Base-by-base conservation (phyloP, 2,329 filamentous ascomycete genomes). In the Fusarium illudens region DNA sequence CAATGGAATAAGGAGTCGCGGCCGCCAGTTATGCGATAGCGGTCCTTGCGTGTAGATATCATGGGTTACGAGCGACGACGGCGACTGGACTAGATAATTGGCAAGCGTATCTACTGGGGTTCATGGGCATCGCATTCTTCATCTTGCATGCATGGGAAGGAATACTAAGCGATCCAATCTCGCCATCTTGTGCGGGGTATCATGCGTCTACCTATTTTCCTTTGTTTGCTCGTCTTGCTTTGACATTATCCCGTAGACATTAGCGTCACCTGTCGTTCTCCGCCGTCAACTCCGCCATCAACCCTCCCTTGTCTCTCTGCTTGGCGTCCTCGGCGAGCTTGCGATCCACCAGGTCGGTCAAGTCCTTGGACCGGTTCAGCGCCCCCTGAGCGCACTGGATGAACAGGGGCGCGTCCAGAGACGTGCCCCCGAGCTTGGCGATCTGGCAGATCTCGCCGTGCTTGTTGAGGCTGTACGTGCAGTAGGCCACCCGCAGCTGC, bases 1-100 rank as follows among this genome's bases (percentile, higher is more conserved):
- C 94, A 93, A 79, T 98, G 96, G 93, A 98, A 98, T 78, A 97
- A 96, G 81, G 95, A 97, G 79, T 90, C 89, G 5, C 86, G 96
- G 64, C 94, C 95, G 66, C 96, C 96, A 2, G 90, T 97, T 54
- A 97, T 97, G 94, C 87, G 94, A 81, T 98, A 84, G 87, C 22
- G 34, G n/a, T 20, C 11, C 20, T 54, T 62, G 7, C 58, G 46
- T 44, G 54, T 46, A 60, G 58, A 60, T 60, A 19, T 58, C 42
- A 67, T 51, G 52, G 58, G 34, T 65, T 62, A 70, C 58, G 62
- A 68, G 68, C 64, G 53, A 71, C 39, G 61, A 68, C 34, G 53
- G 37, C 50, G 36, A 33, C 52, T 66, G 51, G 53, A 15, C 17
- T 48, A 46, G 42, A 46, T 39, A 25, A 54, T 51, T 46, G 33